Evolutionary conservation across 164 flowering plant species (phyloP), one percentile per base, ranked within the genome.

Genomic region (Kingdonia uniflora): DNA sequence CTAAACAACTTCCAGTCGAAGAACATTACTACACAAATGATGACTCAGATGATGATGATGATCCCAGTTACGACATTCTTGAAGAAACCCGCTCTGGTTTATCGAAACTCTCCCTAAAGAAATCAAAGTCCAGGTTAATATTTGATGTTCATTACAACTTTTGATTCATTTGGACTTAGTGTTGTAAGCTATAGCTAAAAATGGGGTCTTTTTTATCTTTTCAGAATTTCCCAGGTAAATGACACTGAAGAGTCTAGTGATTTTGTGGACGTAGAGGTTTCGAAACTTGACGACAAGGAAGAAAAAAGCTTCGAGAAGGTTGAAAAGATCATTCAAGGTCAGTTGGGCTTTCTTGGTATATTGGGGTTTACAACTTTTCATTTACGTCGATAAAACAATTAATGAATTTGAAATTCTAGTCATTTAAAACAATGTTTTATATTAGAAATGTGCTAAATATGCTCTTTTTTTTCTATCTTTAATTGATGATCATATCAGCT

Each of bases 301-400:
- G 39, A 61, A 44, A 66, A 79, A 55, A 45, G 76, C 26, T 74
- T 67, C 51, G 76, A 74, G 48, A 56, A 23, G 17, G 69, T 81
- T 54, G 72, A 65, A 49, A 68, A 69, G 35, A 58, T 76, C 25
- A 70, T 86, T 25, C 52, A 71, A 69, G 86, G 90, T 79, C 46
- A 33, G 59, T 38, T 26, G 12, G 56, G n/a, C 11, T 47, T 47
- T 11, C 14, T 42, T 42, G 45, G 8, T 3, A 29, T 3, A 29
- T 29, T 2, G 45, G 3, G 49, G 19, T 45, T 45, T 45, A 3
- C 3, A 23, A 16, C 22, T 45, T n/a, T n/a, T n/a, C n/a, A 45
- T 20, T 45, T 45, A 17, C 13, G 20, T 20, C 0, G 12, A 23
- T 45, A 11, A 19, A 13, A 19, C 16, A 11, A 11, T 6, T 19